Percentiles rank a stretch among this genome's conserved stretches.
phyloP scores from a whole-genome alignment of 495 filamentous ascomycete species.

The Penicillium pulvis region DNA sequence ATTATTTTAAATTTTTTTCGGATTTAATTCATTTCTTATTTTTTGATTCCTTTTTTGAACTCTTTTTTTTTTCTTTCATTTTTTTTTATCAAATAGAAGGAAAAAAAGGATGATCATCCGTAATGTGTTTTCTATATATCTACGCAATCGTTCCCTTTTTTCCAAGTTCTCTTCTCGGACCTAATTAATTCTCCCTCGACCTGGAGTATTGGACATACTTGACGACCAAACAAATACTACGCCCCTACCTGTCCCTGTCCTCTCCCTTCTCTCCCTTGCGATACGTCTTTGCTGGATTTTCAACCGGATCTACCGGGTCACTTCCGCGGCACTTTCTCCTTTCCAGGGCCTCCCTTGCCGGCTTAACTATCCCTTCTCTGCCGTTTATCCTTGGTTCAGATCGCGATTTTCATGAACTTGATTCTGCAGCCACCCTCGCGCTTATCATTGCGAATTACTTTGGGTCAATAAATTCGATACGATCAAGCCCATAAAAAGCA shows the following conservation, averaged over 20 bases:
- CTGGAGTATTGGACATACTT: constrained; percentile 22
- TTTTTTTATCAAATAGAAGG: constrained; percentile 12
- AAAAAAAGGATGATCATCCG: constrained; percentile 20
- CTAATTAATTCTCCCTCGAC: constrained; percentile 24
- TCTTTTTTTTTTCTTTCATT: constrained; percentile 13
- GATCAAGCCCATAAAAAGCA: constrained; percentile 33
- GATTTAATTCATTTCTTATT: constrained; percentile 13
- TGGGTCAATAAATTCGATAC: background rate
- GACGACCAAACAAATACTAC: constrained; percentile 10
- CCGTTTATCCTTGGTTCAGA: constrained; percentile 36
- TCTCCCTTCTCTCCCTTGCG: constrained; percentile 43
- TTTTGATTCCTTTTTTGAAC: constrained; percentile 1
- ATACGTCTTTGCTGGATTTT: constrained; percentile 35
- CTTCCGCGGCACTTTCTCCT: constrained; percentile 44
- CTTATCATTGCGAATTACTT: constrained; percentile 23
- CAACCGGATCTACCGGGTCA: constrained; percentile 40
- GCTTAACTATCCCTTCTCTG: constrained; percentile 34
- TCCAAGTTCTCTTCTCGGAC: constrained; percentile 12
- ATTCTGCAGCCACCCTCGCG: constrained; percentile 34
- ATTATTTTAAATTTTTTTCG: background rate
- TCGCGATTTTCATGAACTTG: constrained; percentile 35
- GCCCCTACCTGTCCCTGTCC: constrained; percentile 19
- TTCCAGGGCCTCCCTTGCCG: constrained; percentile 45
- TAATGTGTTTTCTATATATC: constrained; percentile 31
- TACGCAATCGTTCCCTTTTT: constrained; percentile 28